Evolutionary conservation across 2,329 filamentous ascomycete genomes (phyloP).

Genomic region (Chrysoporthe cubensis): DNA sequence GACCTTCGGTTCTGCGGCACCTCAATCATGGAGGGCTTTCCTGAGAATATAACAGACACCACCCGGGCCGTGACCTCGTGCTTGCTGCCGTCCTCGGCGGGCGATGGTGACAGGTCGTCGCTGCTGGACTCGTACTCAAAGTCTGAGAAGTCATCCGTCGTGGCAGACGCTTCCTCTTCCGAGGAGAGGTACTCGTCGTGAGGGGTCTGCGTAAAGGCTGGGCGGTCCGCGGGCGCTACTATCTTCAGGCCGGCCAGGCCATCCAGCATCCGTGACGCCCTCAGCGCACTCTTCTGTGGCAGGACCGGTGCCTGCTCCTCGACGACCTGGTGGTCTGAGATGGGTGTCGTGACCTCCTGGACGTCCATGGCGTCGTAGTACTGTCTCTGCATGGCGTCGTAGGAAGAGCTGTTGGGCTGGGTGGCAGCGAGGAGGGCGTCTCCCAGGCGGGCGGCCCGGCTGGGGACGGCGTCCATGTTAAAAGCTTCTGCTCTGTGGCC

Average conservation of each 20-base stretch:
- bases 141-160: slow-evolving; percentile 63
- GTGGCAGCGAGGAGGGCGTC: slow-evolving; percentile 13
- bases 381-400: slow-evolving; percentile 31
- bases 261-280: slow-evolving; percentile 52
- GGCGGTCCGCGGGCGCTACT: slow-evolving; percentile 35
- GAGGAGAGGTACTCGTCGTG: slow-evolving; percentile 68
- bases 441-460: slow-evolving; percentile 20
- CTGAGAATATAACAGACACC: slow-evolving; percentile 62
- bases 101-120: slow-evolving; percentile 29
- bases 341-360: slow-evolving; percentile 28
- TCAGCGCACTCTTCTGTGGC: slow-evolving; percentile 54
- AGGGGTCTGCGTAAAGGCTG: slow-evolving; percentile 47
- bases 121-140: slow-evolving; percentile 47
- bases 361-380: slow-evolving; percentile 30
- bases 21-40: slow-evolving; percentile 62
- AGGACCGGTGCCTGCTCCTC: slow-evolving; percentile 46
- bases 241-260: slow-evolving; percentile 40
- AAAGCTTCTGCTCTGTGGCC: slow-evolving; percentile 25
- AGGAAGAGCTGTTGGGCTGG: slow-evolving; percentile 24
- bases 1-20: slow-evolving; percentile 49
- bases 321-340: slow-evolving; percentile 30
- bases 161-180: slow-evolving; percentile 67
- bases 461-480: slow-evolving; percentile 25
- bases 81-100: slow-evolving; percentile 40
- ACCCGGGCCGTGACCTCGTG: slow-evolving; percentile 61